Percentiles rank a stretch among this genome's conserved stretches.
Conservation (phyloP, 2,329 filamentous ascomycete genomes). For the Cladosporium halotolerans region DNA sequence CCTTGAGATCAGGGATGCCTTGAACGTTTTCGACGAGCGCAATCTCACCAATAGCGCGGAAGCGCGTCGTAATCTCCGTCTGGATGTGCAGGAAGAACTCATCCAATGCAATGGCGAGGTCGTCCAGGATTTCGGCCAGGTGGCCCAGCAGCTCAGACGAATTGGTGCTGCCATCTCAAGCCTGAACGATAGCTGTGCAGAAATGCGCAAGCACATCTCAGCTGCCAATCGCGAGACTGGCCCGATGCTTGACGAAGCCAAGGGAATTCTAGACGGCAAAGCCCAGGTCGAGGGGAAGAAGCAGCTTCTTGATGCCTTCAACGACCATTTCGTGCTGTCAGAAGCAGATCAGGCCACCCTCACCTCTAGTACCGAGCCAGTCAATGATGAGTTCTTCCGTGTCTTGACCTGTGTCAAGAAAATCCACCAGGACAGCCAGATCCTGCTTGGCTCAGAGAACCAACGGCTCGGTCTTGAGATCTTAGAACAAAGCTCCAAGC, state of each 20-base stretch:
- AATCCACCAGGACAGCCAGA: constrained; percentile 81
- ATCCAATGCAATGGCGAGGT: constrained; percentile 89
- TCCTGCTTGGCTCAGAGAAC: constrained; percentile 82
- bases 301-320: constrained; percentile 69
- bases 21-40: constrained; percentile 69
- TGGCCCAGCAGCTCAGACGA: constrained; percentile 85
- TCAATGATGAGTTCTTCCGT: constrained; percentile 79
- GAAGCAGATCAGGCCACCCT: constrained; percentile 72
- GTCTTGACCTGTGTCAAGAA: constrained; percentile 73
- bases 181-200: constrained; percentile 71
- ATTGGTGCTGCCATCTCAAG: constrained; percentile 73
- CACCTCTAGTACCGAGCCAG: constrained; percentile 71
- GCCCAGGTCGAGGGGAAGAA: constrained; percentile 73
- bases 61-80: constrained; percentile 68
- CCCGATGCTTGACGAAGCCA: constrained; percentile 71
- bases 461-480: constrained; percentile 83
- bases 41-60: constrained; percentile 68
- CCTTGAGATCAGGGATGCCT: constrained; percentile 78
- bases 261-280: constrained; percentile 64
- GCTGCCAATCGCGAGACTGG: constrained; percentile 69
- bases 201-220: constrained; percentile 71
- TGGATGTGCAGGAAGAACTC: constrained; percentile 85
- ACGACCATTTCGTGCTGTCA: constrained; percentile 73
- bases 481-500: constrained; percentile 82
- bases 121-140: constrained; percentile 77